Percentiles rank a stretch among this genome's conserved stretches.
Evolutionary conservation across 202 grass and related monocot species (phyloP).

Genomic region (Setaria italica): DNA sequence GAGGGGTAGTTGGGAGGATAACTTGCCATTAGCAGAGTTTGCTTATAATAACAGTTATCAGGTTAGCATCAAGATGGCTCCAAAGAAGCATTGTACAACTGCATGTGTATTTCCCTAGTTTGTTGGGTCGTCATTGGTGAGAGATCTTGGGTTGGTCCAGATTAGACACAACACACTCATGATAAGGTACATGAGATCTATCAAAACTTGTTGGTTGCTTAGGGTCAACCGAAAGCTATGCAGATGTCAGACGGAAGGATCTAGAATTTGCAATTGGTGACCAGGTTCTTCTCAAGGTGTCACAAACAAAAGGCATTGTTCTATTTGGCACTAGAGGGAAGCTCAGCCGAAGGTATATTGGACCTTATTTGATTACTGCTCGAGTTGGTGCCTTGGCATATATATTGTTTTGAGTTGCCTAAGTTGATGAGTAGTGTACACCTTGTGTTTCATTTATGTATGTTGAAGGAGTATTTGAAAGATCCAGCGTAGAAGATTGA

Average conservation of each 20-base stretch:
- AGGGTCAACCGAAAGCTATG: not conserved
- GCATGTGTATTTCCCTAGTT: not conserved
- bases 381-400: not conserved
- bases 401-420: not conserved
- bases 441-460: not conserved
- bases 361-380: not conserved
- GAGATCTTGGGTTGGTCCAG: not conserved
- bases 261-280: not conserved
- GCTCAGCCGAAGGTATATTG: not conserved
- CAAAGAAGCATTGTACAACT: not conserved
- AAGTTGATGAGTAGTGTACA: not conserved
- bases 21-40: not conserved
- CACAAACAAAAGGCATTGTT: not conserved
- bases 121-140: not conserved
- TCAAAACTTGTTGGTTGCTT: not conserved
- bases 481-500: not conserved
- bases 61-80: not conserved
- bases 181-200: not conserved
- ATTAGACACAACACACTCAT: not conserved
- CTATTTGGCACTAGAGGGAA: not conserved
- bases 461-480: not conserved
- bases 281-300: not conserved
- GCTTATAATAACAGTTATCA: conserved; percentile 2
- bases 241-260: not conserved
- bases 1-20: not conserved